Evolutionary conservation across 306 rosid genomes (phyloP).

Genomic region (Cucumis cinereus): DNA sequence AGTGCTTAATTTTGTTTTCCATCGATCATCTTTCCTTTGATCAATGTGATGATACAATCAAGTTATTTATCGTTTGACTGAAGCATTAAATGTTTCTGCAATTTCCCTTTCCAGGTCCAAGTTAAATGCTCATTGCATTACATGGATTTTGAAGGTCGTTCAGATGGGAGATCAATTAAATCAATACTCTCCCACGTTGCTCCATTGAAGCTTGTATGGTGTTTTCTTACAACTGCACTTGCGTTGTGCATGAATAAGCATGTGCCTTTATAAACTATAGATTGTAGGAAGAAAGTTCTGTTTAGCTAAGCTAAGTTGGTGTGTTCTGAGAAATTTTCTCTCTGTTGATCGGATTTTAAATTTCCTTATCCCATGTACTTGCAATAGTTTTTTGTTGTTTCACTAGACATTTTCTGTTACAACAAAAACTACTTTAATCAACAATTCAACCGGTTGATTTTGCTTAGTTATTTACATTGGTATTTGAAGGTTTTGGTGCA

Average conservation of each 20-base stretch:
- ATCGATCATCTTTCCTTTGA: neutral
- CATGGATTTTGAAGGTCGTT: slow-evolving; percentile 97
- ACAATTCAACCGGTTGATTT: neutral
- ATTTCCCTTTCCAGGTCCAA: slow-evolving; percentile 51
- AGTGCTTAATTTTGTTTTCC: slow-evolving; percentile 1
- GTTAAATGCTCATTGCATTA: slow-evolving; percentile 63
- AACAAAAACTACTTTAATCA: neutral
- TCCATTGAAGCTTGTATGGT: slow-evolving; percentile 79
- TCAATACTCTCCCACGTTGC: slow-evolving; percentile 91
- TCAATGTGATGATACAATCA: neutral
- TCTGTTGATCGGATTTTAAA: neutral
- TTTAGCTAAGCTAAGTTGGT: neutral
- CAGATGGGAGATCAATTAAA: slow-evolving; percentile 89
- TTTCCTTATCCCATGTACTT: neutral
- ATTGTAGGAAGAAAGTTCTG: neutral
- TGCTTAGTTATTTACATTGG: neutral
- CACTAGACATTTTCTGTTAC: neutral
- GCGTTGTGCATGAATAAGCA: neutral
- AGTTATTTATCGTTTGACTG: neutral
- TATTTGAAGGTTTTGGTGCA: slow-evolving; percentile 76
- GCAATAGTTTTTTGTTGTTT: neutral
- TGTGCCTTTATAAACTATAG: neutral
- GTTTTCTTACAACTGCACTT: slow-evolving; percentile 1
- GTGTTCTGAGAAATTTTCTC: neutral
- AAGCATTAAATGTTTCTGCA: neutral